phyloP scores from a whole-genome alignment of 495 filamentous ascomycete species.

The Paragyromitra xinjiangensis region DNA sequence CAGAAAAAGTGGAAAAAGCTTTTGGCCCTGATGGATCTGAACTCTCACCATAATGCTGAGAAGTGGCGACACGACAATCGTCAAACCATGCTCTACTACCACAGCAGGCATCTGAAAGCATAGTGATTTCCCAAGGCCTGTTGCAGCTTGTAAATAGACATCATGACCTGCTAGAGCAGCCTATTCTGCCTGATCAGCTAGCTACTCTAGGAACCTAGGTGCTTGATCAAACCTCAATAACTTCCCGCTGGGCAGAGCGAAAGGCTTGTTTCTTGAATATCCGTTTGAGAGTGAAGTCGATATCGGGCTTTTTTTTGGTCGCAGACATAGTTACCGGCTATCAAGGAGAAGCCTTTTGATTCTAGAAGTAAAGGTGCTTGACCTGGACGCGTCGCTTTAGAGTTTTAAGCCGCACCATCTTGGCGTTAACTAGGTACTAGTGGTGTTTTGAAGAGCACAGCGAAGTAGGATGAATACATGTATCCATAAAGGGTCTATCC shows the following conservation, averaged over 20 bases:
- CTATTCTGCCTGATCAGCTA: constrained; percentile 5
- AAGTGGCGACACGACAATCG: constrained; percentile 88
- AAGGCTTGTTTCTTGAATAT: constrained; percentile 61
- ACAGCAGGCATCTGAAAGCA: constrained; percentile 95
- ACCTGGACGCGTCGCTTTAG: background rate
- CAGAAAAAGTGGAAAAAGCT: background rate
- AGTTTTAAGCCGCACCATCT: constrained; percentile 1
- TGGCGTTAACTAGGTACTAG: background rate
- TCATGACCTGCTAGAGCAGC: constrained; percentile 81
- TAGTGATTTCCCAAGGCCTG: constrained; percentile 79
- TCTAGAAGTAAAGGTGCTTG: background rate
- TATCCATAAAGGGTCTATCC: too few species aligned
- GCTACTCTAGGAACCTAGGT: background rate
- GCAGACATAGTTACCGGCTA: constrained; percentile 2
- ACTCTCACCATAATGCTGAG: constrained; percentile 83
- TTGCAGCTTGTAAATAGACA: constrained; percentile 96
- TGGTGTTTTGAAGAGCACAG: too few species aligned
- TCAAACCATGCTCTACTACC: constrained; percentile 70
- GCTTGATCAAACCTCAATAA: constrained; percentile 66
- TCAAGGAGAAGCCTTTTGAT: background rate
- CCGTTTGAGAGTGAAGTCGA: constrained; percentile 83
- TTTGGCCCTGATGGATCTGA: background rate
- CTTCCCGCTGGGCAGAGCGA: constrained; percentile 86
- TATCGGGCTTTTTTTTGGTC: constrained; percentile 62
- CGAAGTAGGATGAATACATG: too few species aligned